Evolutionary conservation across 73 alveolate species (phyloP).

Genomic region (Paramecium caudatum): DNA sequence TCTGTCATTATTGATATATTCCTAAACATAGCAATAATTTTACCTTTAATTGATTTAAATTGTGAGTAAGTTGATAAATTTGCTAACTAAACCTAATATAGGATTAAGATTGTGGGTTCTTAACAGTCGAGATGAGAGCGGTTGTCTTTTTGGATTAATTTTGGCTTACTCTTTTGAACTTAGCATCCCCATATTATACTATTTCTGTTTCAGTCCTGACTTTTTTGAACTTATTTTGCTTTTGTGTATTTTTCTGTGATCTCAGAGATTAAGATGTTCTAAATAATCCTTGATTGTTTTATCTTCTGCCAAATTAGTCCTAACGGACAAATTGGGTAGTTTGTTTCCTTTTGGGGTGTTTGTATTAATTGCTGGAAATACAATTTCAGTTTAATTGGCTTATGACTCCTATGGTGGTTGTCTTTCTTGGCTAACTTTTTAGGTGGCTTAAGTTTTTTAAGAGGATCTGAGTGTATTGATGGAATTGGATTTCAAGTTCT

Average conservation of each 20-base stretch:
- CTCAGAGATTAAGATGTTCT: slow-evolving; percentile 35
- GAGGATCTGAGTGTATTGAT: background rate
- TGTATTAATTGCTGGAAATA: background rate
- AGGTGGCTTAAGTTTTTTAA: background rate
- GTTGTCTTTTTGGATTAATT: background rate
- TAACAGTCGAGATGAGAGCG: background rate
- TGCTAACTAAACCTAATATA: slow-evolving; percentile 29
- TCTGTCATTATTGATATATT: slow-evolving; percentile 28
- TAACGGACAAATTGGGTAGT: background rate
- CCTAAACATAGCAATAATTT: background rate
- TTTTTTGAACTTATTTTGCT: slow-evolving; percentile 13
- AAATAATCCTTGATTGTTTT: slow-evolving; percentile 12
- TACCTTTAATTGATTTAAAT: background rate
- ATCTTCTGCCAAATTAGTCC: background rate
- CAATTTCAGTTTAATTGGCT: slow-evolving; percentile 10
- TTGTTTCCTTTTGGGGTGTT: background rate
- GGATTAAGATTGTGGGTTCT: slow-evolving; percentile 21
- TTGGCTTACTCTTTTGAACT: slow-evolving; percentile 15
- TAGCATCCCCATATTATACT: background rate
- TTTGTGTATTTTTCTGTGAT: background rate
- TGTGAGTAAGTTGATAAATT: background rate
- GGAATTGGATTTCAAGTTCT: slow-evolving; percentile 17
- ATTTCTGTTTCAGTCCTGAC: slow-evolving; percentile 52
- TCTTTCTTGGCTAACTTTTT: background rate
- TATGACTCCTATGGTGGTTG: background rate